Conservation (phyloP, 306 rosid genomes). For the Glycine tomentella region DNA sequence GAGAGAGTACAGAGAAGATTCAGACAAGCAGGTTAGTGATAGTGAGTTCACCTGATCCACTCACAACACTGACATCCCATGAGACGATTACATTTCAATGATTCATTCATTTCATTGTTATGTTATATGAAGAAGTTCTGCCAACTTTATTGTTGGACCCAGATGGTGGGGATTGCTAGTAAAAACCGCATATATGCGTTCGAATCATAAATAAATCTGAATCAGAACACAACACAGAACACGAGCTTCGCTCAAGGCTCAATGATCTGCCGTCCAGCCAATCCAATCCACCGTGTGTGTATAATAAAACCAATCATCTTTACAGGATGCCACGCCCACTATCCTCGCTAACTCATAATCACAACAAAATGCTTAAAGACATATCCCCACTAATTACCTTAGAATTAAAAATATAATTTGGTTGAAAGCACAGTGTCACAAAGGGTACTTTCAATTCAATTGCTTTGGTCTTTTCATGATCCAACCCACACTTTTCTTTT, state of each 20-base stretch:
- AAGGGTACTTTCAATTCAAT: slow-evolving; percentile 51
- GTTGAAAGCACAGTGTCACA: slow-evolving; percentile 46
- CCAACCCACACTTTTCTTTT: neutral
- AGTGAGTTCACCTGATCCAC: slow-evolving; percentile 47
- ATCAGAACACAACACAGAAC: neutral
- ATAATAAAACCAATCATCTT: slow-evolving; percentile 18
- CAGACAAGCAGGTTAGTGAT: slow-evolving; percentile 26
- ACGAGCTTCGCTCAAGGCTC: slow-evolving; percentile 46
- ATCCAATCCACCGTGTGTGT: slow-evolving; percentile 5
- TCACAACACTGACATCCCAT: slow-evolving; percentile 38
- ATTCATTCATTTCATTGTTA: slow-evolving; percentile 19
- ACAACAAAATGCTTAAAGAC: slow-evolving; percentile 25
- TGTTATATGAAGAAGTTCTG: neutral
- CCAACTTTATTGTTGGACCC: slow-evolving; percentile 40
- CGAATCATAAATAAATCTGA: slow-evolving; percentile 42
- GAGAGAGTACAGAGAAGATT: neutral
- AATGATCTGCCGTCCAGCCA: slow-evolving; percentile 42
- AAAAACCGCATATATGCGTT: slow-evolving; percentile 46
- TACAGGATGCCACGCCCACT: slow-evolving; percentile 54
- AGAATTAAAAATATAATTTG: slow-evolving; percentile 43
- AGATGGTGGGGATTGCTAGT: slow-evolving; percentile 41
- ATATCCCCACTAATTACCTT: no score
- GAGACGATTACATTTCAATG: slow-evolving; percentile 9
- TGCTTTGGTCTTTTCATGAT: slow-evolving; percentile 41
- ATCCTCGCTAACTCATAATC: neutral